Percentiles rank a stretch among this genome's conserved stretches.
phyloP scores from a whole-genome alignment of 225 moss, liverwort and hornwort species.

The Pseudisothecium myosuroides region DNA sequence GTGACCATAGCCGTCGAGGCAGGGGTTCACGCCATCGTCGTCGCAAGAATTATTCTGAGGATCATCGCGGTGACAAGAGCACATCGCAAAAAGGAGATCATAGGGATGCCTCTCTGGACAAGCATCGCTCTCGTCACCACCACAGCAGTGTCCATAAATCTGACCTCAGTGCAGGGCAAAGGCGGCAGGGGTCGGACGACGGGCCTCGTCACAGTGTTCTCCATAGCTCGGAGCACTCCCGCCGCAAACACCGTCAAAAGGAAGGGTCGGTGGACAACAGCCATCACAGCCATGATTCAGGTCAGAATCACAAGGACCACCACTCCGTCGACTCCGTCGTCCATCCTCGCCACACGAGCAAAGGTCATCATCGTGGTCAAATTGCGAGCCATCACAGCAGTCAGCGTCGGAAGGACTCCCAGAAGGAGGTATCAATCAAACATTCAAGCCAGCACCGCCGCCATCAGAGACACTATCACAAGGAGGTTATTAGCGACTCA shows the following conservation, averaged over 20 bases:
- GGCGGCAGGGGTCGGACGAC: not conserved
- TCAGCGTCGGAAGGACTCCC: not conserved
- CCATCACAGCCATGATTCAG: conserved; percentile 3
- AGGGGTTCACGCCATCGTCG: not conserved
- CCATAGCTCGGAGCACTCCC: conserved; percentile 6
- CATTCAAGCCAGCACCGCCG: conserved; percentile 1
- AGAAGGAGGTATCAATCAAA: not conserved
- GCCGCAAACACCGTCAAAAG: not conserved
- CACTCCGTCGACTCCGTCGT: not conserved
- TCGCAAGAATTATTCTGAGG: not conserved
- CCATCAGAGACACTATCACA: not conserved
- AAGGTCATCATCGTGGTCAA: not conserved
- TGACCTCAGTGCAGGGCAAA: not conserved
- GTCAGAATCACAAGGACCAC: not conserved
- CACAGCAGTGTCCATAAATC: not conserved
- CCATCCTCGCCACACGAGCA: not conserved
- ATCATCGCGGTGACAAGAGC: not conserved
- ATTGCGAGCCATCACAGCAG: not conserved
- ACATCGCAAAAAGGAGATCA: not conserved
- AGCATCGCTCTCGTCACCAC: not conserved
- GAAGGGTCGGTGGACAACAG: conserved; percentile 10
- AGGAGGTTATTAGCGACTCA: not conserved
- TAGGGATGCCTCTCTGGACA: not conserved
- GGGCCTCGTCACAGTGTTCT: not conserved
- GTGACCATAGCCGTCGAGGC: not conserved